A percentile compares a stretch with the other conserved stretches of the same genome.
These are phyloP conservation scores for Aspergillaceae sp. DNA, from an alignment of 2,329 filamentous ascomycete genomes.

Conservation along the genomic window DNA sequence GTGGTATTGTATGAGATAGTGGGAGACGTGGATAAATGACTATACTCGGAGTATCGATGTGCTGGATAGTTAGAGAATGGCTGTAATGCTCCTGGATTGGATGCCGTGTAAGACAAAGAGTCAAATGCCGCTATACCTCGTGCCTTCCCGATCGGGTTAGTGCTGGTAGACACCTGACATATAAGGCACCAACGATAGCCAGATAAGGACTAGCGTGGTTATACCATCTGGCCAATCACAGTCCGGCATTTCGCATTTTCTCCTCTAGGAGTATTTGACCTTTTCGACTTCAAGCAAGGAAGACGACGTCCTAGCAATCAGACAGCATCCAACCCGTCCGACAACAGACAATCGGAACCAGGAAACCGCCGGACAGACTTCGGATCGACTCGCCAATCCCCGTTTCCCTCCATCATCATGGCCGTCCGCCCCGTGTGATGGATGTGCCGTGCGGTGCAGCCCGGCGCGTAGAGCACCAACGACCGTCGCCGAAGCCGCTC, in stretches of 20 bases:
- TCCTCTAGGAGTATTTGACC: too few relatives aligned
- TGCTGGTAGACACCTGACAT: neutral
- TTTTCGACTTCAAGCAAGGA: too few relatives aligned
- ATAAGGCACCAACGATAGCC: neutral
- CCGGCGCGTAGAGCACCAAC: constrained; percentile 5
- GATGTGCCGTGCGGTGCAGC: constrained; percentile 2
- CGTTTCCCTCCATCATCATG: neutral
- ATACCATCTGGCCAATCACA: neutral
- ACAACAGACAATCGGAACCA: too few relatives aligned
- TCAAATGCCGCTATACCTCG: neutral
- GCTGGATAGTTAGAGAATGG: too few relatives aligned
- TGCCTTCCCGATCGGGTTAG: neutral
- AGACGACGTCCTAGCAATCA: too few relatives aligned
- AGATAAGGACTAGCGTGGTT: neutral
- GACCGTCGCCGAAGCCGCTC: neutral
- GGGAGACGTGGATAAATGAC: too few relatives aligned
- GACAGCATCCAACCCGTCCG: too few relatives aligned
- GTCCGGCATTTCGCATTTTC: neutral
- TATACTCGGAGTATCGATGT: neutral
- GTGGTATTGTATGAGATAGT: too few relatives aligned
- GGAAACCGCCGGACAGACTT: constrained; percentile 4
- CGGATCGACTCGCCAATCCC: constrained; percentile 2
- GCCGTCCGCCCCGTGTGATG: neutral
- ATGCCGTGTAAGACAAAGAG: neutral
- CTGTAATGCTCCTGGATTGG: neutral